A percentile compares a stretch with the other conserved stretches of the same genome.
These are phyloP conservation scores for Pisolithus sp. DNA, from an alignment of 768 basidiomycete genomes.

Conservation along the genomic window DNA sequence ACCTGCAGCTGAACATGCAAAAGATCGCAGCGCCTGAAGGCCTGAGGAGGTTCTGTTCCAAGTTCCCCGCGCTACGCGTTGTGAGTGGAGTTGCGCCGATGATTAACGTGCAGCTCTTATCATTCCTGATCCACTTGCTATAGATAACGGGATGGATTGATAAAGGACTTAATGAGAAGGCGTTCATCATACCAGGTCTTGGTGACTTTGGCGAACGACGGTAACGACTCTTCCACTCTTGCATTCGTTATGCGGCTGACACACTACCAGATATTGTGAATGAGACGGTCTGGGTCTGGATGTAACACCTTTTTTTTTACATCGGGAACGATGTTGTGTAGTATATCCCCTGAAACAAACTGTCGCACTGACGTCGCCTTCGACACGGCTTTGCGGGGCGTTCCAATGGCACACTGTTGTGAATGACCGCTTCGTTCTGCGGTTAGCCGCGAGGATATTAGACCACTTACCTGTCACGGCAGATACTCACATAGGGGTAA, in stretches of 20 bases:
- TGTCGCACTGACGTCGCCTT: too few relatives aligned
- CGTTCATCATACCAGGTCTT: slow-evolving; percentile 89
- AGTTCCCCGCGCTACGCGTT: slow-evolving; percentile 71
- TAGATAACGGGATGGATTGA: slow-evolving; percentile 97
- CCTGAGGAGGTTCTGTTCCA: slow-evolving; percentile 68
- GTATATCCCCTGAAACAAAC: too few relatives aligned
- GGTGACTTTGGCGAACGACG: slow-evolving; percentile 96
- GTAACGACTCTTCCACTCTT: slow-evolving; percentile 28
- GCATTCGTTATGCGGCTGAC: not conserved
- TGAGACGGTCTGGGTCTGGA: slow-evolving; percentile 1
- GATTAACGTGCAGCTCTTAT: not conserved
- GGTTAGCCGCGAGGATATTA: too few relatives aligned
- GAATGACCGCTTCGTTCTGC: too few relatives aligned
- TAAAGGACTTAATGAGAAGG: slow-evolving; percentile 82
- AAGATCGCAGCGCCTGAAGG: slow-evolving; percentile 91
- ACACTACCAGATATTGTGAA: slow-evolving; percentile 17
- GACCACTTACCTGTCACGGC: too few relatives aligned
- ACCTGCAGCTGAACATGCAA: not conserved
- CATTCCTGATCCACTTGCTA: not conserved
- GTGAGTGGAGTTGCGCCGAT: slow-evolving; percentile 37
- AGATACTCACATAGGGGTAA: too few relatives aligned
- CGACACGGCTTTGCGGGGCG: too few relatives aligned
- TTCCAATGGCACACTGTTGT: too few relatives aligned
- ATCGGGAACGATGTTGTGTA: too few relatives aligned
- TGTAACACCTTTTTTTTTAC: too few relatives aligned